Evolutionary conservation across 1,139 yeast species (phyloP), one percentile per base, ranked within the genome.

Genomic region (Komagataea norvegica): DNA sequence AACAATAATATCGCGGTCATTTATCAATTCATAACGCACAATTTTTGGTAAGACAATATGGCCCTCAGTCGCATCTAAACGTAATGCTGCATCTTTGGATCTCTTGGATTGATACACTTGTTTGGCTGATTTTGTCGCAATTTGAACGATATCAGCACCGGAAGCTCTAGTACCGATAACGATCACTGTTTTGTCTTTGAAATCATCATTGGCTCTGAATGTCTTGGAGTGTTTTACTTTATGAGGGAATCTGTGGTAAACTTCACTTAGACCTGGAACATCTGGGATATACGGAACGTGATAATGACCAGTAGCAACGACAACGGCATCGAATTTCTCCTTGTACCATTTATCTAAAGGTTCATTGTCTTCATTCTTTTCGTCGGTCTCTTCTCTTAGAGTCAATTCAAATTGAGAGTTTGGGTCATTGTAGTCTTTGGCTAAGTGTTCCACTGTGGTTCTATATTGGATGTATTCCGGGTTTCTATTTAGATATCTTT

Each of bases 291-390:
- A 62, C 2, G 80, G 80, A 5, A 67, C 65, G 18, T 70, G 67
- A 50, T 72, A 76, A 49, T 75, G 80, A 14, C 82, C 82, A 31
- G 70, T 67, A 1, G 79, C 72, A 9, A 74, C 57, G 5, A 74
- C 66, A 4, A 74, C 65, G n/a, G 70, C 68, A 53, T 74, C 79
- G 47, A 65, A 75, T 16, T 55, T 55, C 31, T 66, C 62, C 23
- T 53, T 58, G 45, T 57, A 68, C 77, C 72, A 72, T 16, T 37
- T 33, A 37, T 62, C 67, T 7, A 53, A 25, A 2, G 42, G 41
- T 4, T 52, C 51, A 29, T 54, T 54, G 3, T 49, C 42, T 5
- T 46, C 44, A 34, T 56, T 54, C 10, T 13, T 31, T 8, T 33
- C 38, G n/a, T 41, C 46, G 2, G 46, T 37, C 26, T 52, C 55